Conservation (phyloP, 1,284 basidiomycete genomes). For the Tylopilus orsonianus region DNA sequence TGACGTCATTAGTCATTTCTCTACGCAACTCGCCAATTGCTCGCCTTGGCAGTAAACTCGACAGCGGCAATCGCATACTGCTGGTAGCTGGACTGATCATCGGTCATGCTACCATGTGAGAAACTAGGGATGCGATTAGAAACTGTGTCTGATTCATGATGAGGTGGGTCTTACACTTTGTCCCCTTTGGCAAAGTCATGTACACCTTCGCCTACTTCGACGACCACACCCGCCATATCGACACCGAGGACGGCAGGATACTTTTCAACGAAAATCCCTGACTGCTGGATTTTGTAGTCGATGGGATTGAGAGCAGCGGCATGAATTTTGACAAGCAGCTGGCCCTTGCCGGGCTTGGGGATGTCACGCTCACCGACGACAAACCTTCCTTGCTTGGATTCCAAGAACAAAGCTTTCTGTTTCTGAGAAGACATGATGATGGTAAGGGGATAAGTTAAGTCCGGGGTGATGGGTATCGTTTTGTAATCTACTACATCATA, state of each 20-base stretch:
- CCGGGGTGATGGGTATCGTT: constrained; percentile 3
- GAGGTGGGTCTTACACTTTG: constrained; percentile 33
- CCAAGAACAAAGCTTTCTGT: constrained; percentile 31
- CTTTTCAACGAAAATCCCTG: constrained; percentile 21
- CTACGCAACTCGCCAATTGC: neutral
- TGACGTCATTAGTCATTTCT: constrained; percentile 7
- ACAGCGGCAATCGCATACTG: constrained; percentile 30
- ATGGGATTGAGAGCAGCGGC: constrained; percentile 46
- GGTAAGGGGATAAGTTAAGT: constrained; percentile 14
- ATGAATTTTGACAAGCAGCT: constrained; percentile 46
- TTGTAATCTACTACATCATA: constrained; percentile 17
- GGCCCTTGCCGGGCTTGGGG: constrained; percentile 39
- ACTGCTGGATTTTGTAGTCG: constrained; percentile 43
- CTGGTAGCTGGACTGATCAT: constrained; percentile 32
- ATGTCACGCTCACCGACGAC: constrained; percentile 26
- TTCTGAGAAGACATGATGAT: constrained; percentile 21
- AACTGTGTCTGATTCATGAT: neutral
- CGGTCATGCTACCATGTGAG: constrained; percentile 22
- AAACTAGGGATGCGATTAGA: constrained; percentile 9
- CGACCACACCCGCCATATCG: constrained; percentile 49
- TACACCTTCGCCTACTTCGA: constrained; percentile 40
- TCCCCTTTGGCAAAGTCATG: constrained; percentile 39
- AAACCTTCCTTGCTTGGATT: constrained; percentile 25
- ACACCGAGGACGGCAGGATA: constrained; percentile 43
- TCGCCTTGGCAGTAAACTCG: constrained; percentile 34